Conservation (phyloP, 2,329 filamentous ascomycete species). For the Hymenoscyphus salicellus region DNA sequence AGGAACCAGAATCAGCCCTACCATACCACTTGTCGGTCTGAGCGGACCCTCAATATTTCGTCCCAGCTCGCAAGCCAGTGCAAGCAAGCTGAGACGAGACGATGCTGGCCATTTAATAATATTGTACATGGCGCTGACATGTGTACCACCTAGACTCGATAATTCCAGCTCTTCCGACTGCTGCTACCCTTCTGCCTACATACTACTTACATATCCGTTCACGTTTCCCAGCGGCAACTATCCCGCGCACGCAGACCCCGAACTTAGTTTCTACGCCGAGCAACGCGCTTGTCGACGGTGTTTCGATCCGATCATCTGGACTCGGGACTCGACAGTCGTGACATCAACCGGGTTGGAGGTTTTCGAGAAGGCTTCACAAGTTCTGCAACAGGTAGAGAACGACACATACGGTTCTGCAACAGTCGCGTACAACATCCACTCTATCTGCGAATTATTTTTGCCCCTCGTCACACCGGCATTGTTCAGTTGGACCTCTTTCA, state of each 20-base stretch:
- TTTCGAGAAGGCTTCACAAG: slow-evolving; percentile 19
- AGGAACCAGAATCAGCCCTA: slow-evolving; percentile 5
- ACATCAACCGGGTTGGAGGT: slow-evolving; percentile 12
- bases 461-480: slow-evolving; percentile 11
- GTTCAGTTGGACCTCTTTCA: slow-evolving; percentile 12
- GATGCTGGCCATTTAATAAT: background rate
- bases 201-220: slow-evolving; percentile 21
- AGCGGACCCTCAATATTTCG: background rate
- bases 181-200: slow-evolving; percentile 26
- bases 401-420: slow-evolving; percentile 6
- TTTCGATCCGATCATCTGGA: slow-evolving; percentile 16
- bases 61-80: background rate
- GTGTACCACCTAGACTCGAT: slow-evolving; percentile 28
- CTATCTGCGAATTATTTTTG: slow-evolving; percentile 14
- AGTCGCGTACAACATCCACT: slow-evolving; percentile 14
- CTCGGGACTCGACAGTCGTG: slow-evolving; percentile 20
- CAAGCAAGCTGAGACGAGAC: background rate
- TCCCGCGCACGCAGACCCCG: slow-evolving; percentile 21
- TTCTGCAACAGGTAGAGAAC: slow-evolving; percentile 9
- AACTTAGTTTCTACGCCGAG: slow-evolving; percentile 5
- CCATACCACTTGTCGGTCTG: background rate
- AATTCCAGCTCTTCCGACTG: slow-evolving; percentile 20
- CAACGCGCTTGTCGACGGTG: slow-evolving; percentile 9
- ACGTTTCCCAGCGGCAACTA: slow-evolving; percentile 25
- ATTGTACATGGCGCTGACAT: slow-evolving; percentile 22